Conservation (phyloP, 257 asterid genomes). For the Buddleja alternifolia region DNA sequence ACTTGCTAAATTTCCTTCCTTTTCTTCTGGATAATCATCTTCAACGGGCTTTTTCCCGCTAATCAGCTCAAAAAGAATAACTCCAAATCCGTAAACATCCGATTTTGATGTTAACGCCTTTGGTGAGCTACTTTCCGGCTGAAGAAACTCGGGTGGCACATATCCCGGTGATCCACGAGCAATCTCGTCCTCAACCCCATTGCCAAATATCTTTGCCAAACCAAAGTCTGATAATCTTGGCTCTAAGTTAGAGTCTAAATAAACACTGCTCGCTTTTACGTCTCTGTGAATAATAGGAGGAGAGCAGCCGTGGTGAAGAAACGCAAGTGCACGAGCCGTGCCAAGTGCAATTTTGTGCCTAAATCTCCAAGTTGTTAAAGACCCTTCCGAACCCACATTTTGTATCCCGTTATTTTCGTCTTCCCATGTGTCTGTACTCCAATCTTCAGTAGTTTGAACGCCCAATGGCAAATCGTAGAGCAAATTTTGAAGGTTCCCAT, state of each 20-base stretch:
- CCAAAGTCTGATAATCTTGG: slow-evolving; percentile 86
- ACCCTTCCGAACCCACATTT: slow-evolving; percentile 62
- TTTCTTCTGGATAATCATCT: slow-evolving; percentile 60
- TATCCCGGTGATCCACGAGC: slow-evolving; percentile 69
- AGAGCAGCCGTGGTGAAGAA: slow-evolving; percentile 86
- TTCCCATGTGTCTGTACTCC: slow-evolving; percentile 82
- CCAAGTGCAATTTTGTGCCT: slow-evolving; percentile 81
- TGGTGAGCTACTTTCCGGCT: slow-evolving; percentile 51
- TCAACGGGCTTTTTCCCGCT: slow-evolving; percentile 71
- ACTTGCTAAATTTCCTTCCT: slow-evolving; percentile 55
- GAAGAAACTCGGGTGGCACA: slow-evolving; percentile 72
- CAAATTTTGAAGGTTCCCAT: slow-evolving; percentile 79
- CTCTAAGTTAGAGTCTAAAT: slow-evolving; percentile 69
- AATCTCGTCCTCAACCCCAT: slow-evolving; percentile 60
- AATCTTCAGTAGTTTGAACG: slow-evolving; percentile 64
- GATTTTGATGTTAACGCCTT: slow-evolving; percentile 66
- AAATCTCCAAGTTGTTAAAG: slow-evolving; percentile 65
- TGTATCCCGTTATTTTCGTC: slow-evolving; percentile 62
- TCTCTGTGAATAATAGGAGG: slow-evolving; percentile 87
- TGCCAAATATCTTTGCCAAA: slow-evolving; percentile 69
- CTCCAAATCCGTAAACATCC: slow-evolving; percentile 83
- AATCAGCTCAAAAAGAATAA: slow-evolving; percentile 72
- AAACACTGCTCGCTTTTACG: slow-evolving; percentile 81
- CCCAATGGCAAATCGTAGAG: slow-evolving; percentile 82
- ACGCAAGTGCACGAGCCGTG: slow-evolving; percentile 85